Evolutionary conservation across 305 asterid species (phyloP).

Genomic region (Fraxinus baroniana): DNA sequence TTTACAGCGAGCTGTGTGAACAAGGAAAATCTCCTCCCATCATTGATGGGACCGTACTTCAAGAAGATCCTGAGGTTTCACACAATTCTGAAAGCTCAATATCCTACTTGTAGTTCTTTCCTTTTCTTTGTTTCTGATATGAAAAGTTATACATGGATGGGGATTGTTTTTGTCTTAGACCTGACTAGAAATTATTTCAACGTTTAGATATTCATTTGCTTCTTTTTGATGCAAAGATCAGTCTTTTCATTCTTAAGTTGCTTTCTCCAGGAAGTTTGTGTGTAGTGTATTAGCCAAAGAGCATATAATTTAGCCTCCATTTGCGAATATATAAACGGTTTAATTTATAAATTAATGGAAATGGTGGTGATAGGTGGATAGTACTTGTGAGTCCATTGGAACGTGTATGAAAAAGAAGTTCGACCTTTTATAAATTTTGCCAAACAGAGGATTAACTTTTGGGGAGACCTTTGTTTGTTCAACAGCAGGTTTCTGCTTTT

Average conservation of each 20-base stretch:
- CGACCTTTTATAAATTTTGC: background rate
- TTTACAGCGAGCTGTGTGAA: constrained; percentile 60
- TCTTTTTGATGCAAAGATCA: background rate
- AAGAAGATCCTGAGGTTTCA: constrained; percentile 69
- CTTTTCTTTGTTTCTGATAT: constrained; percentile 3
- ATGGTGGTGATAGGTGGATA: background rate
- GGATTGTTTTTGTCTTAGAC: background rate
- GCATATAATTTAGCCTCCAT: background rate
- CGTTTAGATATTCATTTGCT: background rate
- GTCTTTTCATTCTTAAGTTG: background rate
- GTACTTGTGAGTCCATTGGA: background rate
- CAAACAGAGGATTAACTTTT: background rate
- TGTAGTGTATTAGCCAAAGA: background rate
- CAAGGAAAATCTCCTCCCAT: constrained; percentile 65
- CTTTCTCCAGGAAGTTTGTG: background rate
- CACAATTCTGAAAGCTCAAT: constrained; percentile 11
- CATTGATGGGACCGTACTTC: constrained; percentile 70
- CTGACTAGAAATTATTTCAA: constrained; percentile 10
- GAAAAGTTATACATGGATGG: background rate
- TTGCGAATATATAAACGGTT: background rate
- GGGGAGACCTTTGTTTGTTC: background rate
- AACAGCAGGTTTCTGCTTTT: background rate
- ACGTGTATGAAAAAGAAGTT: background rate
- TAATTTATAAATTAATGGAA: too few relatives aligned
- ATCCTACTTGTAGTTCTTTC: constrained; percentile 17